Percentiles rank a stretch among this genome's conserved stretches.
phyloP scores from a whole-genome alignment of 257 asterid species.

The Leptodermis oblonga region DNA sequence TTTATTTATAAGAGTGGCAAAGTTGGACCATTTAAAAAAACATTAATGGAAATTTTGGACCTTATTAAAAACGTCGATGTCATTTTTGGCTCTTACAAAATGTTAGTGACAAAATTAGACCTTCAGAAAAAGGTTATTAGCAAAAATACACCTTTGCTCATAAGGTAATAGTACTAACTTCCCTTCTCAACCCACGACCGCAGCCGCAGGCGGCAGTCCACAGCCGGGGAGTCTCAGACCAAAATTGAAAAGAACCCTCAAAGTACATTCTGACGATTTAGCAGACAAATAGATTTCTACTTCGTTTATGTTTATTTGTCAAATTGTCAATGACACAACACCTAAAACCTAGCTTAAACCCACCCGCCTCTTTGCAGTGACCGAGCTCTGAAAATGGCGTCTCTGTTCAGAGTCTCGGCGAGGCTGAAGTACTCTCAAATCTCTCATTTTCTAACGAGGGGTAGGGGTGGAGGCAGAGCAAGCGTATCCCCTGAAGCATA shows the following conservation, averaged over 20 bases:
- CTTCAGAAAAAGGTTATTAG: too few relatives aligned
- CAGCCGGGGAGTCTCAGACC: not conserved
- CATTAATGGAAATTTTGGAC: too few relatives aligned
- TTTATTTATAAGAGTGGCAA: too few relatives aligned
- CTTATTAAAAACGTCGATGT: too few relatives aligned
- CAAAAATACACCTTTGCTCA: too few relatives aligned
- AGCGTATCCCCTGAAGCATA: not conserved
- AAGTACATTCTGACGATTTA: not conserved
- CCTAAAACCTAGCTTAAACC: slow-evolving; percentile 28
- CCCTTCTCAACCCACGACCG: too few relatives aligned
- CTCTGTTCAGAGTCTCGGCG: slow-evolving; percentile 42
- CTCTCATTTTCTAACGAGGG: not conserved
- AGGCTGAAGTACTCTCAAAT: slow-evolving; percentile 27
- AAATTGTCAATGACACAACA: not conserved
- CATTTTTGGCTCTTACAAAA: too few relatives aligned
- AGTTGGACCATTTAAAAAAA: too few relatives aligned
- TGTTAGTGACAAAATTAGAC: too few relatives aligned
- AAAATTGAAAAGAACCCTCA: not conserved
- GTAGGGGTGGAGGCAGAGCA: not conserved
- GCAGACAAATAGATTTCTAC: not conserved
- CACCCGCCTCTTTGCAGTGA: not conserved
- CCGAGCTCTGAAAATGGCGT: slow-evolving; percentile 34
- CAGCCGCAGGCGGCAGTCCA: not conserved
- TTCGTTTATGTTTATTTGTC: not conserved
- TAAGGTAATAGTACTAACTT: too few relatives aligned